Percentiles rank a stretch among this genome's conserved stretches.
These are phyloP conservation scores for Chlorella sp. DNA, from an alignment of 139 green algal genomes.

Conservation along the genomic window DNA sequence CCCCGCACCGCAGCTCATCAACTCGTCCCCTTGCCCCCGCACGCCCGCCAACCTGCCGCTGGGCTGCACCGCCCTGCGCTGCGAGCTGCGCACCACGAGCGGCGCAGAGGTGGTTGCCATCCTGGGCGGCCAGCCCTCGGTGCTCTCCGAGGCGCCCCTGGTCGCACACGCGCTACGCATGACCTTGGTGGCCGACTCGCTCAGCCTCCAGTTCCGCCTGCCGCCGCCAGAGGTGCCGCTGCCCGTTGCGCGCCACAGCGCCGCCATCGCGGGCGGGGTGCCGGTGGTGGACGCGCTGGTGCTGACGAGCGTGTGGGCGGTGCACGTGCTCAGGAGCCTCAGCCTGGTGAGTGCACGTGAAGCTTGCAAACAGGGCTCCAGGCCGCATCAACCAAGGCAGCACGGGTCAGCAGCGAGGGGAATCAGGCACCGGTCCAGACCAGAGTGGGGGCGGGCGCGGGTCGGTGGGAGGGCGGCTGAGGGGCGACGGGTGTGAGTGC, in stretches of 20 bases:
- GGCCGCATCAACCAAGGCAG: too few relatives aligned
- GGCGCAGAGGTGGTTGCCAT: conserved; percentile 45
- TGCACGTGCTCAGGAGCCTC: conserved; percentile 64
- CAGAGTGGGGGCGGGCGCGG: not conserved
- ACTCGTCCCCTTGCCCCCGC: conserved; percentile 14
- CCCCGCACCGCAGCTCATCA: conserved; percentile 34
- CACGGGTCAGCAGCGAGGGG: too few relatives aligned
- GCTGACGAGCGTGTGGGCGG: conserved; percentile 73
- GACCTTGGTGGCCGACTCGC: conserved; percentile 60
- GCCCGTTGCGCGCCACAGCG: conserved; percentile 26
- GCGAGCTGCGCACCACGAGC: conserved; percentile 35
- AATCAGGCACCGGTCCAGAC: too few relatives aligned
- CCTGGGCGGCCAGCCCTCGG: conserved; percentile 49
- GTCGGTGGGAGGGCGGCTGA: not conserved
- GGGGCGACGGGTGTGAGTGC: not conserved
- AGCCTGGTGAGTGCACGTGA: conserved; percentile 43
- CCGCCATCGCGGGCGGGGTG: conserved; percentile 45
- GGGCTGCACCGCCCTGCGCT: conserved; percentile 53
- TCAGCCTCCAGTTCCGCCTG: conserved; percentile 73
- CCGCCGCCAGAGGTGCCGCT: conserved; percentile 52
- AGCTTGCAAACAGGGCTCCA: too few relatives aligned
- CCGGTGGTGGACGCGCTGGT: conserved; percentile 61
- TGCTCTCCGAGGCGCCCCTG: conserved; percentile 47
- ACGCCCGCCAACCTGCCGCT: conserved; percentile 59
- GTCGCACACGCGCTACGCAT: conserved; percentile 64